Base-by-base conservation (phyloP, 768 basidiomycete species). In the Austroboletus festivus region DNA sequence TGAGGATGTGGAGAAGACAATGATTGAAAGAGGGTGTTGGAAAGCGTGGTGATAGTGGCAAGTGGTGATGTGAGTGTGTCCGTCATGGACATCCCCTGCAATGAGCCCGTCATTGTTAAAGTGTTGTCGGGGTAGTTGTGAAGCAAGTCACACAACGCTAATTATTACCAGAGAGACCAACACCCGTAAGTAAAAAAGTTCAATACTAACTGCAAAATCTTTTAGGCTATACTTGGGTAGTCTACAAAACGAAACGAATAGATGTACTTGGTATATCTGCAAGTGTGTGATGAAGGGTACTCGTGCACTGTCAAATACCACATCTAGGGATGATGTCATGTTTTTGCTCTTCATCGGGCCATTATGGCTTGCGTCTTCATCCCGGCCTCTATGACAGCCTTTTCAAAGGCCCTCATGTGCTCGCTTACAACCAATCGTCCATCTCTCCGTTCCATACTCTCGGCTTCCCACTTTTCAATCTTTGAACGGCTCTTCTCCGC, bases 381-480 rank as follows among this genome's bases (percentile, higher is more conserved):
- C 37, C 80, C 82, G 26, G 89, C 90, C 40, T 90, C 88, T 34
- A 72, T 74, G 31, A 93, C 68, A 21, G 84, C 86, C 46, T 68
- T 72, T 62, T 86, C 83, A 58, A 92, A 93, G 20, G 86, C 89
- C 42, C 70, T 74, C 56, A 92, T 61, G 58, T 92, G 86, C 60
- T 89, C 89, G 56, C 83, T 71, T n/a, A 89, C 89, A 44, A 90
- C 65, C 59, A 70, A 74, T 46, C 88, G 73, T 38, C 86, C 89
- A 52, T 91, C 86, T 56, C 57, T 52, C 46, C 67, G 56, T 45
- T 50, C 48, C 50, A 64, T 38, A 21, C 79, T 49, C 68, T 65
- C 86, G 8, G 79, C 75, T 60, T 93, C 90, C 91, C 91, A 92
- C 62, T 73, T 77, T 65, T 89, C 88, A 47, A 93, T 89, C 63